Evolutionary conservation across 2,329 filamentous ascomycete genomes (phyloP).

Genomic region (Aspergillus pseudonomiae): DNA sequence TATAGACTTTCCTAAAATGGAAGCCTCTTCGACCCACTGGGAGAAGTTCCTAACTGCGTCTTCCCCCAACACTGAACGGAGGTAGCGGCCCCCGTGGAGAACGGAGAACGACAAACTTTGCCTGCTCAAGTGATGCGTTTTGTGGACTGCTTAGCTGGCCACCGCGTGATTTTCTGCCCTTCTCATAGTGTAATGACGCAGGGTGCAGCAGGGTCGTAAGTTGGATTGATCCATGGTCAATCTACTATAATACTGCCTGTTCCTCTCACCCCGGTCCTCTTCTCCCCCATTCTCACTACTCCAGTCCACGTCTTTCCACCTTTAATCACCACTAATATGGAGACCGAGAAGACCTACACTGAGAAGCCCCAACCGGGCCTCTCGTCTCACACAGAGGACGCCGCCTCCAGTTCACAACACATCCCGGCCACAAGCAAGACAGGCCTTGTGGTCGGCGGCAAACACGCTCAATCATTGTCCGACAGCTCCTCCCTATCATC

Average conservation of each 20-base stretch:
- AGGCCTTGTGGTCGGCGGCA: conserved; percentile 32
- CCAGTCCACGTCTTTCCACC: conserved; percentile 1
- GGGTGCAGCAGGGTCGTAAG: neutral
- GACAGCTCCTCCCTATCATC: conserved; percentile 24
- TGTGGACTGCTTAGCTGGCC: neutral
- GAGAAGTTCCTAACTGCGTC: neutral
- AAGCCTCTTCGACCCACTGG: neutral
- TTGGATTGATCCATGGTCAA: neutral
- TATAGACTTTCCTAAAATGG: neutral
- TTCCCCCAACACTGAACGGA: conserved; percentile 1
- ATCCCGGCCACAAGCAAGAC: conserved; percentile 12
- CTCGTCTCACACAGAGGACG: conserved; percentile 29
- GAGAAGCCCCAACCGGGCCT: conserved; percentile 27
- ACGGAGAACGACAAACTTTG: conserved; percentile 1
- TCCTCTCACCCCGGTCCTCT: conserved; percentile 3
- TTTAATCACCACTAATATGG: conserved; percentile 20
- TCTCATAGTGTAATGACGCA: neutral
- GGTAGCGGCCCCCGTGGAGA: conserved; percentile 4
- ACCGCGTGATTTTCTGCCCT: conserved; percentile 1
- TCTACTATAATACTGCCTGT: neutral
- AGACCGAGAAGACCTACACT: conserved; percentile 26
- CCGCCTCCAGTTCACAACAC: conserved; percentile 14
- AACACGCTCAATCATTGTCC: conserved; percentile 26
- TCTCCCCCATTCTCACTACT: neutral
- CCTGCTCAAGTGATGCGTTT: conserved; percentile 2